phyloP scores from a whole-genome alignment of 1,284 basidiomycete species.

The Clitocybe nebularis region DNA sequence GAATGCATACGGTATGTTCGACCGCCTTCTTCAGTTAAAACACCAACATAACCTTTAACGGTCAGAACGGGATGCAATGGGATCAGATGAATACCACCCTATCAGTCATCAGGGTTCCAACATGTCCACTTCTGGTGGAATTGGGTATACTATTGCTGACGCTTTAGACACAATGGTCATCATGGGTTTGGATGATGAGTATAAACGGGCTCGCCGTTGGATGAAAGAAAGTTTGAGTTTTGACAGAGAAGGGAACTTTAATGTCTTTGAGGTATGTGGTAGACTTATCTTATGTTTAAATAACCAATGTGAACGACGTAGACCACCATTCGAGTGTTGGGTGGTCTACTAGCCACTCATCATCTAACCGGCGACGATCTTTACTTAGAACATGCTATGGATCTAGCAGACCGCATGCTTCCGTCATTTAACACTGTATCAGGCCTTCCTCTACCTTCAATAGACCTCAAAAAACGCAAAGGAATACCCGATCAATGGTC shows the following conservation, averaged over 20 bases:
- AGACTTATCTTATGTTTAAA: not conserved
- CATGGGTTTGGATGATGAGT: conserved; percentile 81
- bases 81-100: conserved; percentile 86
- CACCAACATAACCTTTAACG: not conserved
- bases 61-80: conserved; percentile 83
- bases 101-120: conserved; percentile 73
- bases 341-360: conserved; percentile 74
- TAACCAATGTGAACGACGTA: no score
- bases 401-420: conserved; percentile 84
- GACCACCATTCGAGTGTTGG: conserved; percentile 44
- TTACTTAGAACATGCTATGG: conserved; percentile 73
- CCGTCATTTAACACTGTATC: conserved; percentile 80
- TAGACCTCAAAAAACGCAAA: conserved; percentile 69
- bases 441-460: conserved; percentile 76
- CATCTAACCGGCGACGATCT: conserved; percentile 62
- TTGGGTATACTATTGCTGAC: conserved; percentile 85
- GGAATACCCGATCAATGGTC: conserved; percentile 70
- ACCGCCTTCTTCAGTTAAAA: not conserved
- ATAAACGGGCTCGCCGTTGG: conserved; percentile 77
- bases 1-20: conserved; percentile 68
- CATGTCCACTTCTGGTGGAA: conserved; percentile 69
- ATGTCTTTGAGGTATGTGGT: conserved; percentile 82
- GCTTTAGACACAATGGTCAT: conserved; percentile 85
- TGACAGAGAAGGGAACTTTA: conserved; percentile 78
- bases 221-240: conserved; percentile 69